phyloP scores from a whole-genome alignment of 1,284 basidiomycete species.

The Pterulicium gracile region DNA sequence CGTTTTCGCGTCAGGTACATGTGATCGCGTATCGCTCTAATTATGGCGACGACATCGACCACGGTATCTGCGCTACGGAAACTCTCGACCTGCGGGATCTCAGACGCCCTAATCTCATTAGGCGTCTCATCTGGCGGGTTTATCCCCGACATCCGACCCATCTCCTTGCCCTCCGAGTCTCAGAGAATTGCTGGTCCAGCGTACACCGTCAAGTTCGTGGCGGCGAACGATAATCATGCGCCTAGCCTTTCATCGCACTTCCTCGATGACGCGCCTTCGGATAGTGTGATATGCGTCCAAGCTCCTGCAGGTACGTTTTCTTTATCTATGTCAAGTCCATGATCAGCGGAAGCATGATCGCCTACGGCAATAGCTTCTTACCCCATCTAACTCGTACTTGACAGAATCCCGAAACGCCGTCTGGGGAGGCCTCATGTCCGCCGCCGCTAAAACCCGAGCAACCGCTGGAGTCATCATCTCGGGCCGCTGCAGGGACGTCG shows the following conservation, averaged over 20 bases:
- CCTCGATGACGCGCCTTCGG: slow-evolving; percentile 68
- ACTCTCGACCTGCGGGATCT: slow-evolving; percentile 75
- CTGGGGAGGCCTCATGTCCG: slow-evolving; percentile 89
- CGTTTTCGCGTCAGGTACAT: too few relatives aligned
- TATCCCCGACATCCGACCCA: slow-evolving; percentile 68
- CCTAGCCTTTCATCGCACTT: slow-evolving; percentile 71
- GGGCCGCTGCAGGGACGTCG: slow-evolving; percentile 75
- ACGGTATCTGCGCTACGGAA: slow-evolving; percentile 20
- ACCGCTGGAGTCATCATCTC: slow-evolving; percentile 73
- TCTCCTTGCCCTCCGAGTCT: slow-evolving; percentile 28
- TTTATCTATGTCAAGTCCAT: slow-evolving; percentile 5
- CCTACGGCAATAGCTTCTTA: too few relatives aligned
- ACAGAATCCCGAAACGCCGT: slow-evolving; percentile 75
- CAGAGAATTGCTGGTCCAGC: slow-evolving; percentile 63
- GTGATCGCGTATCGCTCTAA: too few relatives aligned
- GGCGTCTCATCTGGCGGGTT: slow-evolving; percentile 68
- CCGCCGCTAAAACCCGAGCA: slow-evolving; percentile 62
- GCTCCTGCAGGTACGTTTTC: slow-evolving; percentile 56
- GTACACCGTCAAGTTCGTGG: slow-evolving; percentile 87
- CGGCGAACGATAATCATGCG: slow-evolving; percentile 44
- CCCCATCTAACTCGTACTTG: slow-evolving; percentile 2
- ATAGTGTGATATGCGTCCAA: slow-evolving; percentile 68
- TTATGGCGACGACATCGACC: background rate
- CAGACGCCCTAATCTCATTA: slow-evolving; percentile 87
- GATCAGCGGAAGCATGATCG: too few relatives aligned